These are phyloP conservation scores for Rhizoctonia solani DNA, from an alignment of 1,284 basidiomycete species.

Conservation along the genomic window DNA sequence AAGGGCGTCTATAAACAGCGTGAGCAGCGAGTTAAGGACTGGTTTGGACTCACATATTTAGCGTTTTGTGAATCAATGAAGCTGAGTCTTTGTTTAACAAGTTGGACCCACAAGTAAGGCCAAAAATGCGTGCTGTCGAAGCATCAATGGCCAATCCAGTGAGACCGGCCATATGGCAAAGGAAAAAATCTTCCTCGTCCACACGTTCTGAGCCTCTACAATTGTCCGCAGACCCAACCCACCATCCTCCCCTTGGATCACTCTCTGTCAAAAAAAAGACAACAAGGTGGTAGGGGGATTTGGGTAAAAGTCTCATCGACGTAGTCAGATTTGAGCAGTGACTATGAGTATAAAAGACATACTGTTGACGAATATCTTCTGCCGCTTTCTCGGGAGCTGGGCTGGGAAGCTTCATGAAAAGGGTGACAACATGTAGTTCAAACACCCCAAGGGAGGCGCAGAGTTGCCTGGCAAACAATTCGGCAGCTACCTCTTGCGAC, in stretches of 20 bases:
- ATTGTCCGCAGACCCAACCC: neutral
- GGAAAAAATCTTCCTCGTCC: neutral
- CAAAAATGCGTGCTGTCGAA: neutral
- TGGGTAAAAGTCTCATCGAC: neutral
- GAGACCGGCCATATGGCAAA: neutral
- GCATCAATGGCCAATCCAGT: neutral
- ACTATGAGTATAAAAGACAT: neutral
- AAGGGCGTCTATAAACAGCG: neutral
- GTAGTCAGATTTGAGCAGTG: neutral
- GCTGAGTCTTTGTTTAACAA: neutral
- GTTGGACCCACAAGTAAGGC: neutral
- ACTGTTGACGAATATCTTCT: neutral
- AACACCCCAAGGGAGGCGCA: neutral
- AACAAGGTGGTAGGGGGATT: neutral
- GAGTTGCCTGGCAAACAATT: neutral
- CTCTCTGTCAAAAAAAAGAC: slow-evolving; percentile 10
- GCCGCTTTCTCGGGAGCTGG: neutral
- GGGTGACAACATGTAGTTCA: neutral
- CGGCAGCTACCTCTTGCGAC: neutral
- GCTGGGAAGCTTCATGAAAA: neutral
- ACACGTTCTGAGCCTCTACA: neutral
- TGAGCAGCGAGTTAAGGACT: neutral
- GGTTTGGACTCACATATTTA: neutral
- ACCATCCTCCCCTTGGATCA: slow-evolving; percentile 9
- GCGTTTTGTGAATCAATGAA: neutral